Conservation (phyloP, 345 rosid genomes). For the Anastatica hierochuntica region DNA sequence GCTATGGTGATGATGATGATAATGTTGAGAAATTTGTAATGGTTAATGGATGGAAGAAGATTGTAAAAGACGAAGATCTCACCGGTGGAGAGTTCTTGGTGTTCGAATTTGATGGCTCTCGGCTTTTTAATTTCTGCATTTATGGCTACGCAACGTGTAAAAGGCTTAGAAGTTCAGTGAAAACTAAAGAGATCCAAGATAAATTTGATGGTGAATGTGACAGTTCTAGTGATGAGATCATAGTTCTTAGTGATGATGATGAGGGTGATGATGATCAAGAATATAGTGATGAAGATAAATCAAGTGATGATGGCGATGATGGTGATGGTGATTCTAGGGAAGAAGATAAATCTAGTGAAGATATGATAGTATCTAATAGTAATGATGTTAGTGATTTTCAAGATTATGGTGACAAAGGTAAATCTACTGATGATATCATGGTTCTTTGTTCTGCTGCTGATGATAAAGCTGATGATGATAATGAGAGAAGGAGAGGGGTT, state of each 20-base stretch:
- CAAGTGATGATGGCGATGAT: background rate
- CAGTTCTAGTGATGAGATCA: background rate
- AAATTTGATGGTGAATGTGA: background rate
- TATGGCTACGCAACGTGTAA: constrained; percentile 14
- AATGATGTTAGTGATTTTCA: background rate
- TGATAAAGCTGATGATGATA: background rate
- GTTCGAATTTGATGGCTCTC: constrained; percentile 14
- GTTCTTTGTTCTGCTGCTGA: background rate
- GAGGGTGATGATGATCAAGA: background rate
- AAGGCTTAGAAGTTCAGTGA: constrained; percentile 15
- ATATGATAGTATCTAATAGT: background rate
- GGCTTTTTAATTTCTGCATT: constrained; percentile 12
- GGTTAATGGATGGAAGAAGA: constrained; percentile 13
- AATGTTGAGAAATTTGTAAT: background rate
- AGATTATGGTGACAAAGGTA: background rate
- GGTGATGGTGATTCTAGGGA: background rate
- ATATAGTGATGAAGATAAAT: background rate
- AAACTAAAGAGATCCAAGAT: background rate
- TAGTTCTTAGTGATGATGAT: background rate
- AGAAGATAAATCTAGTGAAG: constrained; percentile 1
- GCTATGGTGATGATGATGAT: background rate
- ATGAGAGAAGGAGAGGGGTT: background rate
- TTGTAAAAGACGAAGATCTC: constrained; percentile 2
- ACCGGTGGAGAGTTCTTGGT: constrained; percentile 17
- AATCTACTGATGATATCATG: background rate